A percentile compares a stretch with the other conserved stretches of the same genome.
phyloP scores from a whole-genome alignment of 768 basidiomycete species.

The Boletus sensibilis region DNA sequence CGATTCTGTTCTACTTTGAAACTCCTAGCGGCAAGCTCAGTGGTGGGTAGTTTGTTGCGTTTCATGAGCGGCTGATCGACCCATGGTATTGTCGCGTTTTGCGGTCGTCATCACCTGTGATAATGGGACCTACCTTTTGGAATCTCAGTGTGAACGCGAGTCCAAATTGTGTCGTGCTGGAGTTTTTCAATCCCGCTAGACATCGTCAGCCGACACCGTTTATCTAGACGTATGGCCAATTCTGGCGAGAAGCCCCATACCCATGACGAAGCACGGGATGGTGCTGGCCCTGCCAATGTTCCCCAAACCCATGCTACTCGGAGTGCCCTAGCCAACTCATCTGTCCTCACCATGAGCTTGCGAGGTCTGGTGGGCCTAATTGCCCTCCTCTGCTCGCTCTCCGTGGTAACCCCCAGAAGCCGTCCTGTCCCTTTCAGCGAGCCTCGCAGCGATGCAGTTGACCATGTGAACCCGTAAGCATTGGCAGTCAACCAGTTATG shows the following conservation, averaged over 20 bases:
- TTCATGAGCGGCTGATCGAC: not conserved
- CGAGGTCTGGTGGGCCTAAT: constrained; percentile 15
- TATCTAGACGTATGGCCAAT: not conserved
- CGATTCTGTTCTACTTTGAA: too few species aligned
- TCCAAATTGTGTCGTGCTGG: not conserved
- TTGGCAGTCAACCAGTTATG: not conserved
- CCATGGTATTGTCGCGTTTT: not conserved
- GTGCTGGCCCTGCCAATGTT: not conserved
- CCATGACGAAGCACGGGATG: not conserved
- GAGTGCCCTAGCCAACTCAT: not conserved
- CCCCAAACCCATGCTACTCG: not conserved
- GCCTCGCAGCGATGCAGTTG: constrained; percentile 40
- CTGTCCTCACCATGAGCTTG: constrained; percentile 1
- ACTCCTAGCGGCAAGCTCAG: not conserved
- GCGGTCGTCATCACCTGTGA: not conserved
- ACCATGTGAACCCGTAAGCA: constrained; percentile 47
- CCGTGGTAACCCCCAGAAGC: constrained; percentile 12
- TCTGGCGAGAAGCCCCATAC: not conserved
- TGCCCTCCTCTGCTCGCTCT: constrained; percentile 13
- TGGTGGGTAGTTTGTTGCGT: not conserved
- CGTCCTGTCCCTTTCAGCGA: constrained; percentile 16
- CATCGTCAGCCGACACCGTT: not conserved
- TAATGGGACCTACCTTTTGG: not conserved
- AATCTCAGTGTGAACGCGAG: not conserved
- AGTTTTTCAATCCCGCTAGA: not conserved